A percentile compares a stretch with the other conserved stretches of the same genome.
Conservation (phyloP, 1,284 basidiomycete genomes). For the Athelia psychrophila region DNA sequence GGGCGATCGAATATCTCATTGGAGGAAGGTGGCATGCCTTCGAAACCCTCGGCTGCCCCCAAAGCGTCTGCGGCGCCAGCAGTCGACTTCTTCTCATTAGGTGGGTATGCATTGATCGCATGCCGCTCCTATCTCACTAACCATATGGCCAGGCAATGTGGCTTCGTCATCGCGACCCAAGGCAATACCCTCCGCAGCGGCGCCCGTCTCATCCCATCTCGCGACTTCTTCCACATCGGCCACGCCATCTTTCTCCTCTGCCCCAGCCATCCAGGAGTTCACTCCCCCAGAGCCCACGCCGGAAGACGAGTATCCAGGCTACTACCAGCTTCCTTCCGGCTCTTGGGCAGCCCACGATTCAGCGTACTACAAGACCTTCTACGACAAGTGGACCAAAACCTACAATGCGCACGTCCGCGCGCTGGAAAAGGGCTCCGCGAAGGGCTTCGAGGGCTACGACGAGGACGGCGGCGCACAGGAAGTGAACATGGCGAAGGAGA, state of each 20-base stretch:
- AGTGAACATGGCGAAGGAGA: conserved; percentile 67
- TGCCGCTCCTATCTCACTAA: conserved; percentile 9
- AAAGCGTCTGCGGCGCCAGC: conserved; percentile 34
- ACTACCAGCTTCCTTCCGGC: conserved; percentile 82
- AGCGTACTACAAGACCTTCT: conserved; percentile 72
- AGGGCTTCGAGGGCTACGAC: conserved; percentile 65
- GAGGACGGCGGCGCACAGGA: conserved; percentile 47
- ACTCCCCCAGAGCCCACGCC: conserved; percentile 73
- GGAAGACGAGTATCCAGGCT: conserved; percentile 82
- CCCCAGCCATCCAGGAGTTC: conserved; percentile 68
- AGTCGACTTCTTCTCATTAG: conserved; percentile 68
- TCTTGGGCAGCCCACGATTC: conserved; percentile 77
- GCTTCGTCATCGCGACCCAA: conserved; percentile 10
- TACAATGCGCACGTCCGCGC: conserved; percentile 69
- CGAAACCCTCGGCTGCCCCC: conserved; percentile 18
- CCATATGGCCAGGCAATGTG: not conserved
- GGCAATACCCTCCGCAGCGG: conserved; percentile 8
- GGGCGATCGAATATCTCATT: conserved; percentile 60
- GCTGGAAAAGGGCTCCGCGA: conserved; percentile 61
- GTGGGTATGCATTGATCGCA: conserved; percentile 29
- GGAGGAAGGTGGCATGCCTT: conserved; percentile 44
- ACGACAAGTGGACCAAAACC: conserved; percentile 66
- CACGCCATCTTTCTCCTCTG: conserved; percentile 49
- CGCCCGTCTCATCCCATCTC: conserved; percentile 16
- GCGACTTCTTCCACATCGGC: conserved; percentile 18